Evolutionary conservation across 2,329 filamentous ascomycete genomes (phyloP).

Genomic region (Exophiala bonariae): DNA sequence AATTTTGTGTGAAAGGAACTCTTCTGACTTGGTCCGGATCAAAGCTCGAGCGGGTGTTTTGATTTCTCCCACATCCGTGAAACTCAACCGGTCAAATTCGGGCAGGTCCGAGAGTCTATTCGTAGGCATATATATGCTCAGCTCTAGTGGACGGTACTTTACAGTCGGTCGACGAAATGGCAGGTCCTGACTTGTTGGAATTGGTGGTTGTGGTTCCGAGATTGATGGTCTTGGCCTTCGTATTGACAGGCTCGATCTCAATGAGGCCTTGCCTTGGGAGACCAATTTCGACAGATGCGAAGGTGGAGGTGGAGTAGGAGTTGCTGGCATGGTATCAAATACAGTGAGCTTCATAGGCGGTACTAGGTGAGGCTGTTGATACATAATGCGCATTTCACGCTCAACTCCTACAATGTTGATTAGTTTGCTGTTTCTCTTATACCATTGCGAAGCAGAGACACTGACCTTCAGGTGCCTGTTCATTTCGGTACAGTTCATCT

Average conservation of each 20-base stretch:
- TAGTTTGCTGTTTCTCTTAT: too few relatives aligned
- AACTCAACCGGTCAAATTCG: constrained; percentile 41
- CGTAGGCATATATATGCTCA: constrained; percentile 47
- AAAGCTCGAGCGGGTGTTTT: constrained; percentile 37
- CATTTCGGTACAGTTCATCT: not conserved
- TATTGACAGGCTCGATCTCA: constrained; percentile 41
- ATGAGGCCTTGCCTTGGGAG: constrained; percentile 40
- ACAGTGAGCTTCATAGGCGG: constrained; percentile 47
- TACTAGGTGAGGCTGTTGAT: constrained; percentile 46
- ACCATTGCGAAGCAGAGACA: too few relatives aligned
- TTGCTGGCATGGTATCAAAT: constrained; percentile 41
- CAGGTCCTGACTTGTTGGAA: constrained; percentile 13
- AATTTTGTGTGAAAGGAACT: constrained; percentile 17
- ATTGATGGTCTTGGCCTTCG: constrained; percentile 40
- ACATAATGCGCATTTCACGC: constrained; percentile 45
- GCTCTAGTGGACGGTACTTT: constrained; percentile 44
- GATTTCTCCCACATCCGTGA: constrained; percentile 32
- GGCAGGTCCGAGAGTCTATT: constrained; percentile 47
- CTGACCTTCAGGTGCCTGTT: constrained; percentile 5
- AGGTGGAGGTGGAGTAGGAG: constrained; percentile 32
- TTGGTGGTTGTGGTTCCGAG: constrained; percentile 35
- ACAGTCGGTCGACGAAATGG: constrained; percentile 22
- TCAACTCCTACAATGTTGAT: constrained; percentile 34
- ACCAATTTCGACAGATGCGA: constrained; percentile 38
- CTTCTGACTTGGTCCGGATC: constrained; percentile 26